A percentile compares a stretch with the other conserved stretches of the same genome.
These are phyloP conservation scores for Hypocreales sp. DNA, from an alignment of 2,329 filamentous ascomycete species.

Conservation along the genomic window DNA sequence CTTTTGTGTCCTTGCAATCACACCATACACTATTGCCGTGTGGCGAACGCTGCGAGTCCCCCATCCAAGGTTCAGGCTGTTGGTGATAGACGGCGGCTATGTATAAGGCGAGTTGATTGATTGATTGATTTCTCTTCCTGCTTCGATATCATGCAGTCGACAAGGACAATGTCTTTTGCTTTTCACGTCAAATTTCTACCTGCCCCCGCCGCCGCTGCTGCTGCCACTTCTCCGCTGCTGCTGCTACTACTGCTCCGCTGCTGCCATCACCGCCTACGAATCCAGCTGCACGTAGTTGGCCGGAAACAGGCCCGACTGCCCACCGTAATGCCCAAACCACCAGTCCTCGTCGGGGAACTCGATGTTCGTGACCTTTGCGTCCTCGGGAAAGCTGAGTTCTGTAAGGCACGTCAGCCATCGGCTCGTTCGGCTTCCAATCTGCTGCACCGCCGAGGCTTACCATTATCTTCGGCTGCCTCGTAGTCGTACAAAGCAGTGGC, in stretches of 20 bases:
- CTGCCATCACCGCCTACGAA: slow-evolving; percentile 9
- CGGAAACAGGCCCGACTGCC: slow-evolving; percentile 70
- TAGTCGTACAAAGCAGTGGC: slow-evolving; percentile 90
- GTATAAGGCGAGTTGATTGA: not conserved
- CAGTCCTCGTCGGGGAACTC: slow-evolving; percentile 98
- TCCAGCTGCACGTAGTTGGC: slow-evolving; percentile 53
- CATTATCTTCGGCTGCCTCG: slow-evolving; percentile 90
- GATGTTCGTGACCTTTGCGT: slow-evolving; percentile 64
- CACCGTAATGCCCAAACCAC: slow-evolving; percentile 85
- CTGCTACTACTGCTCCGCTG: not conserved
- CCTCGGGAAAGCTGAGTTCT: slow-evolving; percentile 75
- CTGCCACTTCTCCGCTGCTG: too few species aligned
- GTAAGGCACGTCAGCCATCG: not conserved
- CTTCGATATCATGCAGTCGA: too few species aligned
- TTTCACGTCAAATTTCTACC: too few species aligned
- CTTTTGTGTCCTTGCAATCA: too few species aligned
- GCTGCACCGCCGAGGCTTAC: too few species aligned
- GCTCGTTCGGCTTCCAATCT: too few species aligned
- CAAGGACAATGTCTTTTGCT: too few species aligned
- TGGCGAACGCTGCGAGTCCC: not conserved
- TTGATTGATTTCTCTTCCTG: slow-evolving; percentile 1
- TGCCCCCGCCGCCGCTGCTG: too few species aligned
- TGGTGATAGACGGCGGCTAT: slow-evolving; percentile 1
- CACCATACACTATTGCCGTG: too few species aligned
- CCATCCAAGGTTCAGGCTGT: not conserved